Percentiles rank a stretch among this genome's conserved stretches.
phyloP scores from a whole-genome alignment of 352 stramenopile species.

The Phytophthora sp. region DNA sequence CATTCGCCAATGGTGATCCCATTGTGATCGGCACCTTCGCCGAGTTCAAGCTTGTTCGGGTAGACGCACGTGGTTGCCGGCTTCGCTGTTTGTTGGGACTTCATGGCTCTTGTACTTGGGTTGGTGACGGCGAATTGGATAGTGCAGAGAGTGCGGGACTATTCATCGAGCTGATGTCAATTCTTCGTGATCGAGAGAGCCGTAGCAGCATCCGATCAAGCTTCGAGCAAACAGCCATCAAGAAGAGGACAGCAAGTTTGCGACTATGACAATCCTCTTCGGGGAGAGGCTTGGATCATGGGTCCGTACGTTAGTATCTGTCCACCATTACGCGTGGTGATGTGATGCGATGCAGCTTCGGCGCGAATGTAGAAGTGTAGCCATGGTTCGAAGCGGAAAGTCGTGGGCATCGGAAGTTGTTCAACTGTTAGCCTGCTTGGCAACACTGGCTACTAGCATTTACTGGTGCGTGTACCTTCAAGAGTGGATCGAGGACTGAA shows the following conservation, averaged over 20 bases:
- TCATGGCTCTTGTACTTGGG: slow-evolving; percentile 9
- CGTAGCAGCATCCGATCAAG: not conserved
- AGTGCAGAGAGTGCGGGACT: not conserved
- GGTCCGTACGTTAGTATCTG: too few species aligned
- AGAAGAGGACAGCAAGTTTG: not conserved
- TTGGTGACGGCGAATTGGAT: slow-evolving; percentile 9
- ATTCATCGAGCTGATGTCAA: not conserved
- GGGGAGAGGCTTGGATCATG: not conserved
- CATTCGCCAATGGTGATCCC: slow-evolving; percentile 38
- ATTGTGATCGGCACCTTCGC: slow-evolving; percentile 31
- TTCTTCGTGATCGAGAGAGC: not conserved
- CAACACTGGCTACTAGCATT: not conserved
- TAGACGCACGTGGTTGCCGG: slow-evolving; percentile 17
- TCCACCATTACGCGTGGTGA: too few species aligned
- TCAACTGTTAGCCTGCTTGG: slow-evolving; percentile 6
- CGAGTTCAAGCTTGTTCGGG: slow-evolving; percentile 24
- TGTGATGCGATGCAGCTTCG: too few species aligned
- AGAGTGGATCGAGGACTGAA: slow-evolving; percentile 35
- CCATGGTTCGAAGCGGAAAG: slow-evolving; percentile 14
- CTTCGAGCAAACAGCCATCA: not conserved
- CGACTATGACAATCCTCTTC: not conserved
- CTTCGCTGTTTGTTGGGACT: slow-evolving; percentile 1
- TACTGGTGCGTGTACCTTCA: not conserved
- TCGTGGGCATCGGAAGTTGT: not conserved
- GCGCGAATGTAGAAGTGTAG: not conserved